These are phyloP conservation scores for Dovyalis caffra DNA, from an alignment of 345 rosid genomes.

Conservation along the genomic window DNA sequence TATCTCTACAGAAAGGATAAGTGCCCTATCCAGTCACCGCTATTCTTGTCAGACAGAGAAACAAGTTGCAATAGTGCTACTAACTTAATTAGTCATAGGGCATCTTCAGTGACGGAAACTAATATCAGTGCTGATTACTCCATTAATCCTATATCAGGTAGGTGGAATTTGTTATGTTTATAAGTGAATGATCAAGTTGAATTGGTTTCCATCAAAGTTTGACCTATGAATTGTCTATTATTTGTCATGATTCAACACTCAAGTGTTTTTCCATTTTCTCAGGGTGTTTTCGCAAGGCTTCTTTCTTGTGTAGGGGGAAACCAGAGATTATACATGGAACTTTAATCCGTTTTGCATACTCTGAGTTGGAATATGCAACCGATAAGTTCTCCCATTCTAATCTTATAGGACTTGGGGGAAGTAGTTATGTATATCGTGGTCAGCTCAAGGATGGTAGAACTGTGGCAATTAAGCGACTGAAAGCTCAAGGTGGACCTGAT, in stretches of 20 bases:
- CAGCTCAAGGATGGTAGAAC: constrained; percentile 76
- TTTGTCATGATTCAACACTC: background rate
- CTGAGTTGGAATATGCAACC: constrained; percentile 75
- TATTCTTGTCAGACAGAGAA: constrained; percentile 63
- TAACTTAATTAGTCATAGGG: constrained; percentile 60
- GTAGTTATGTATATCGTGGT: constrained; percentile 83
- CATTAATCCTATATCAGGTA: constrained; percentile 42
- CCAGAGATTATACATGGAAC: constrained; percentile 53
- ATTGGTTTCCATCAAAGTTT: constrained; percentile 1
- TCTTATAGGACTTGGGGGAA: constrained; percentile 84
- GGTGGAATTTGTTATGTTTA: background rate
- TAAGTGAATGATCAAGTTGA: constrained; percentile 6
- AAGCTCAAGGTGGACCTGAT: constrained; percentile 59
- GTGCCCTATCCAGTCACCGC: constrained; percentile 39
- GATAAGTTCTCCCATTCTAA: constrained; percentile 66
- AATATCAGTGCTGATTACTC: constrained; percentile 39
- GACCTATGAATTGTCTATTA: background rate
- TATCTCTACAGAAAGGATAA: constrained; percentile 54
- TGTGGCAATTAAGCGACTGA: constrained; percentile 83
- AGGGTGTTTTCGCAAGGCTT: constrained; percentile 68
- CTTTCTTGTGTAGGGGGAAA: constrained; percentile 48
- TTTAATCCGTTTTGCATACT: constrained; percentile 59
- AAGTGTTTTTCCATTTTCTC: constrained; percentile 18
- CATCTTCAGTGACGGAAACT: constrained; percentile 43
- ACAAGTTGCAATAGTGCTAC: constrained; percentile 75